Conservation (phyloP, 169 alveolate genomes). For the Plasmodium yoelii region DNA sequence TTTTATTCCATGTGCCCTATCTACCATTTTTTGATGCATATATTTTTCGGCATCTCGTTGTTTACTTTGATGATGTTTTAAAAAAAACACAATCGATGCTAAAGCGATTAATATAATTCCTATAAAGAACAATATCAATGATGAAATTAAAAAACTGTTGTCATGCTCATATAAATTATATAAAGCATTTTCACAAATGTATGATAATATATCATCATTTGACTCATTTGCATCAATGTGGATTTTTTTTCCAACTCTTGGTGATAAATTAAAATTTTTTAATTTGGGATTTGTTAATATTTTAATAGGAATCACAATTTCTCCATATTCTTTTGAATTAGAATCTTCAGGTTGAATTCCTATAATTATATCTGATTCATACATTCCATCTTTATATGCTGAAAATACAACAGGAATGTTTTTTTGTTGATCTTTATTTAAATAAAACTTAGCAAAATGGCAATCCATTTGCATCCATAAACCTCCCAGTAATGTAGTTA, state of each 20-base stretch:
- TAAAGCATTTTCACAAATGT: conserved; percentile 60
- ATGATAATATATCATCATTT: conserved; percentile 62
- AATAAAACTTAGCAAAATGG: conserved; percentile 36
- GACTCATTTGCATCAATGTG: conserved; percentile 37
- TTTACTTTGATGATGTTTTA: not conserved
- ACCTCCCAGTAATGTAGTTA: conserved; percentile 74
- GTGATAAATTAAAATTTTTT: conserved; percentile 24
- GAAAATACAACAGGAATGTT: conserved; percentile 70
- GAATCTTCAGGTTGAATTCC: conserved; percentile 46
- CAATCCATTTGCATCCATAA: conserved; percentile 77
- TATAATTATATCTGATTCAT: conserved; percentile 57
- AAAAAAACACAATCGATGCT: not conserved
- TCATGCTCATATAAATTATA: conserved; percentile 52
- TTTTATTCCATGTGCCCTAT: not conserved
- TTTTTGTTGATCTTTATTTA: conserved; percentile 37
- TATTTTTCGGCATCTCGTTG: conserved; percentile 9
- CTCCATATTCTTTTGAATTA: conserved; percentile 59
- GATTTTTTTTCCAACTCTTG: conserved; percentile 32
- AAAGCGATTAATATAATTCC: conserved; percentile 9
- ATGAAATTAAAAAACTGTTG: conserved; percentile 2
- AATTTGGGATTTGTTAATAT: conserved; percentile 35
- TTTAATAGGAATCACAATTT: conserved; percentile 59
- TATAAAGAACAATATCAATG: conserved; percentile 17
- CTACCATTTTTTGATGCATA: not conserved
- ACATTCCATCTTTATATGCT: conserved; percentile 67